These are phyloP conservation scores for Sporodiniella umbellata DNA, from an alignment of 371 early-diverging fungal genomes.

Conservation along the genomic window DNA sequence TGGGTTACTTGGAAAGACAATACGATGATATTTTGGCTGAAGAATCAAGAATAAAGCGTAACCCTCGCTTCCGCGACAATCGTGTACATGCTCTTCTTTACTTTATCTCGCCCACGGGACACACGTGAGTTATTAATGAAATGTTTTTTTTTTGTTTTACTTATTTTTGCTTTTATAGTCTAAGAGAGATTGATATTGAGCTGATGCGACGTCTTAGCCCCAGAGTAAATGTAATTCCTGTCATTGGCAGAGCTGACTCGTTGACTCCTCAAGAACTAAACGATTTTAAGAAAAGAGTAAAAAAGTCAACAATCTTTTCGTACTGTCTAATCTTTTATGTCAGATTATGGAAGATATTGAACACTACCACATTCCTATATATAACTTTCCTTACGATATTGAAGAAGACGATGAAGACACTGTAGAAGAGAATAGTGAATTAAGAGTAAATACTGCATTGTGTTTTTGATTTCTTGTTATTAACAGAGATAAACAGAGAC, in stretches of 20 bases:
- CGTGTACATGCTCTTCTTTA: slow-evolving; percentile 97
- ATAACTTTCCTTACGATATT: slow-evolving; percentile 76
- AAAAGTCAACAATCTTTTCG: neutral
- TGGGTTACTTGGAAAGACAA: slow-evolving; percentile 91
- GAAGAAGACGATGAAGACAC: slow-evolving; percentile 91
- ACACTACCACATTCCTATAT: slow-evolving; percentile 89
- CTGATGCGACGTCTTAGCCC: slow-evolving; percentile 90
- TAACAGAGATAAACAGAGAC: slow-evolving; percentile 37
- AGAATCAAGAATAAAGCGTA: slow-evolving; percentile 92
- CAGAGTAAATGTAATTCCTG: slow-evolving; percentile 94
- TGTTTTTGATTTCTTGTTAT: no score
- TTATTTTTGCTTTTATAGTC: slow-evolving; percentile 43
- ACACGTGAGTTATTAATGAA: slow-evolving; percentile 53
- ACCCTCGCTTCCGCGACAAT: slow-evolving; percentile 95
- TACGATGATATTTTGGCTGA: slow-evolving; percentile 96
- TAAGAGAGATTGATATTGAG: slow-evolving; percentile 97
- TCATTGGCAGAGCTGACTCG: slow-evolving; percentile 78
- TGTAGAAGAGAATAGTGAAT: slow-evolving; percentile 93
- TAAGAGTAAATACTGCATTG: slow-evolving; percentile 49
- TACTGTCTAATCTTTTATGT: neutral
- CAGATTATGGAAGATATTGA: slow-evolving; percentile 91
- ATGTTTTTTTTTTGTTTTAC: no score
- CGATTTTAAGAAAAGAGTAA: slow-evolving; percentile 82
- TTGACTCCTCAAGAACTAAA: slow-evolving; percentile 71
- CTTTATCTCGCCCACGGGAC: slow-evolving; percentile 98